phyloP scores from a whole-genome alignment of 192 early-diverging fungal genomes.

The Coemansia sp. region DNA sequence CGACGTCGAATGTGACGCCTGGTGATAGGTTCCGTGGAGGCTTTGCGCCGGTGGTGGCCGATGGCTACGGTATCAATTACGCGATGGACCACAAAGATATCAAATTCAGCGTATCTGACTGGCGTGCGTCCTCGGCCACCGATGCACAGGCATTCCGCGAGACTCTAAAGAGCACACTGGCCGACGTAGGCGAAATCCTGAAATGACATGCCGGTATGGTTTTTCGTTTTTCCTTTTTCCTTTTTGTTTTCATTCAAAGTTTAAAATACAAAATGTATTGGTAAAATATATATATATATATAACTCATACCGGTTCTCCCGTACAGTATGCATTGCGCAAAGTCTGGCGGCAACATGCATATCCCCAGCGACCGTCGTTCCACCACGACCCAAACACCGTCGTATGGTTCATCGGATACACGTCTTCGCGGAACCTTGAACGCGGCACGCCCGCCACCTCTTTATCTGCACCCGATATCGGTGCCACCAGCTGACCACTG shows the following conservation, averaged over 20 bases:
- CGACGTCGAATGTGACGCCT: slow-evolving; percentile 79
- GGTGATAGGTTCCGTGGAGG: slow-evolving; percentile 72
- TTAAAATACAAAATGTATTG: too few species aligned
- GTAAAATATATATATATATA: too few species aligned
- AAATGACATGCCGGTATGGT: background rate
- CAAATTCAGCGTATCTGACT: slow-evolving; percentile 73
- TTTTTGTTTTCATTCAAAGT: background rate
- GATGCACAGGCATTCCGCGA: slow-evolving; percentile 63
- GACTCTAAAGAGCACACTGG: slow-evolving; percentile 56
- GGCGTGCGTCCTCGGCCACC: slow-evolving; percentile 57
- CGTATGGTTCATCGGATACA: slow-evolving; percentile 80
- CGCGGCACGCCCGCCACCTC: slow-evolving; percentile 62
- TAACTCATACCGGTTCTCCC: background rate
- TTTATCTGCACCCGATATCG: slow-evolving; percentile 67
- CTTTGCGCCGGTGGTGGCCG: slow-evolving; percentile 82
- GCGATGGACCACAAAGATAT: slow-evolving; percentile 64
- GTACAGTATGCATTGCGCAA: slow-evolving; percentile 88
- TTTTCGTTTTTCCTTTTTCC: background rate
- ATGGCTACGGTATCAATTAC: slow-evolving; percentile 91
- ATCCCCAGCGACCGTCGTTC: slow-evolving; percentile 95
- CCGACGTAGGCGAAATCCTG: slow-evolving; percentile 7
- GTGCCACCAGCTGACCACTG: slow-evolving; percentile 57
- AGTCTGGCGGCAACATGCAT: slow-evolving; percentile 87
- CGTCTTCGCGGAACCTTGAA: slow-evolving; percentile 93
- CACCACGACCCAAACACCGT: slow-evolving; percentile 96